Evolutionary conservation across 495 filamentous ascomycete genomes (phyloP).

Genomic region (Baudoinia panamericana): DNA sequence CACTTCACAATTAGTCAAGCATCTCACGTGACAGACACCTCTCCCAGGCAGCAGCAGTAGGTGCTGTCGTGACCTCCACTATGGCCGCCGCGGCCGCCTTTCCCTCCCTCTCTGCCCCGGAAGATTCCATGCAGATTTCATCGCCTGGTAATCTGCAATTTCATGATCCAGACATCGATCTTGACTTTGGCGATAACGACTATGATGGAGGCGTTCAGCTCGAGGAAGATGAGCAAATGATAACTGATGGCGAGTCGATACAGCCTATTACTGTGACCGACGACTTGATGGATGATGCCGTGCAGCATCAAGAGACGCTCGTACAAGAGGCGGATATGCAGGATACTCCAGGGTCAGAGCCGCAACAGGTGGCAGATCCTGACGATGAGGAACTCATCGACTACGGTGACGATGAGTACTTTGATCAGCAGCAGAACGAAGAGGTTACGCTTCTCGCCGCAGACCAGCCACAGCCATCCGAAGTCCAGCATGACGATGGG

Average conservation of each 20-base stretch:
- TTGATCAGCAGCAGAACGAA: constrained; percentile 17
- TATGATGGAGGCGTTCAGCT: constrained; percentile 36
- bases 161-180: constrained; percentile 60
- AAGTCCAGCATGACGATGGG: constrained; percentile 6
- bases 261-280: constrained; percentile 26
- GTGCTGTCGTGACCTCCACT: too few relatives aligned
- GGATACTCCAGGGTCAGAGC: constrained; percentile 15
- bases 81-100: constrained; percentile 16
- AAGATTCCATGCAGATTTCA: constrained; percentile 44
- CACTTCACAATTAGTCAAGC: too few relatives aligned
- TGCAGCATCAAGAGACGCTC: neutral
- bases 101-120: constrained; percentile 19
- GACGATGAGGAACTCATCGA: constrained; percentile 26
- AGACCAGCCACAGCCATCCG: constrained; percentile 1
- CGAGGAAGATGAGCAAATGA: constrained; percentile 22
- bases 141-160: constrained; percentile 32
- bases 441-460: constrained; percentile 6
- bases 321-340: constrained; percentile 11
- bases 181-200: constrained; percentile 54
- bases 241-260: constrained; percentile 19
- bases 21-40: too few relatives aligned
- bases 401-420: constrained; percentile 26
- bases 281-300: constrained; percentile 36
- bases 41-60: too few relatives aligned
- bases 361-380: constrained; percentile 4